These are phyloP conservation scores for Chrysochromulina tobinii DNA, from an alignment of 78 protist species.

Conservation along the genomic window DNA sequence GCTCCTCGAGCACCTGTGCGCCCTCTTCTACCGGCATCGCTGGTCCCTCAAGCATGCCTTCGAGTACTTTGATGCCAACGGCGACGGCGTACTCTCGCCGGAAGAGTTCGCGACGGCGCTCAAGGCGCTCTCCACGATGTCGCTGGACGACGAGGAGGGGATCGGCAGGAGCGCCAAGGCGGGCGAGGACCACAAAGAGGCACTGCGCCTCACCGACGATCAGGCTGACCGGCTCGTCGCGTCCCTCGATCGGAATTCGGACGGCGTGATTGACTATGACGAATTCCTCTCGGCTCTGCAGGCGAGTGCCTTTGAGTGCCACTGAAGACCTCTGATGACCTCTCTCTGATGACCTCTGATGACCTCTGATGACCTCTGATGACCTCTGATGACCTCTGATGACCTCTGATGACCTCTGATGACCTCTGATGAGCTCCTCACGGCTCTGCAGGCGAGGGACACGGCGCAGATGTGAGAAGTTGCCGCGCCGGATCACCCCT, in stretches of 20 bases:
- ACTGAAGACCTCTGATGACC: no score
- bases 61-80: slow-evolving; percentile 15
- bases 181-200: no score
- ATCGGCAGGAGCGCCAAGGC: no score
- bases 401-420: background rate
- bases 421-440: background rate
- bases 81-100: background rate
- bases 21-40: background rate
- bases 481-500: no score
- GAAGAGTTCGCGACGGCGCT: background rate
- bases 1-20: background rate
- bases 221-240: background rate
- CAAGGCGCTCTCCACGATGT: background rate
- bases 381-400: no score
- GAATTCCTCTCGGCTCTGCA: background rate
- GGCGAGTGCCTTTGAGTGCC: no score
- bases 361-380: no score
- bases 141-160: background rate
- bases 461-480: no score
- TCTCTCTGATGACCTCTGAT: no score
- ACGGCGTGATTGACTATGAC: background rate
- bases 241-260: background rate
- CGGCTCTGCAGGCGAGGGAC: background rate
- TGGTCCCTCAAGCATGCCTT: background rate
- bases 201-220: no score